Base-by-base conservation (phyloP, 1,139 yeast species). In the Wickerhamomyces sp. region DNA sequence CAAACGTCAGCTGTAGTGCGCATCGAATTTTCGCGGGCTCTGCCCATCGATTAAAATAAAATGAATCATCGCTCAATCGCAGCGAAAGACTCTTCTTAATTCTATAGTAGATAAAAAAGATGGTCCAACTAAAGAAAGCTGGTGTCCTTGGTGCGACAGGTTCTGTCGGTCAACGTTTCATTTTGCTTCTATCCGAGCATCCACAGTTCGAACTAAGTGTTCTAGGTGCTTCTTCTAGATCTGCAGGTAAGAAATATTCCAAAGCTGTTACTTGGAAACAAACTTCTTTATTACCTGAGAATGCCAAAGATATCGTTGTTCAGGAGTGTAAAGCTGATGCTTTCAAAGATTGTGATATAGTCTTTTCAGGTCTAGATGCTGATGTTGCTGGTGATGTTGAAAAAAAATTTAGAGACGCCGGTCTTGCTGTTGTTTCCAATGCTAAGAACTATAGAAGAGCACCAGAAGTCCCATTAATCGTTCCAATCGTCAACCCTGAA, bases 141-240 rank as follows among this genome's bases (percentile, higher is more conserved):
- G 98, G 98, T 66, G 96, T 91, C 51, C 70, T 91, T 46, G 98
- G 98, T 36, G 97, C 97, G 49, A 89, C 97, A 16, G 98, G 97
- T 33, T 82, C 95, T 28, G 99, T 91, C 30, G 99, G 99, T 36
- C 99, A 91, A 64, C 75, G 98, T 53, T 91, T 91, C 58, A 89
- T 91, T 45, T 70, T 89, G 38, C 70, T 91, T 37, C 71, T 91
- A 46, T 75, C 89, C 2, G 66, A 84, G 44, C 97, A 91, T 58
- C 97, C 97, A 23, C 87, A 87, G 44, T 88, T 93, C 54, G 88
- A 86, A 58, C 64, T 91, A 38, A 72, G 76, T 41, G 93, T 78
- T 6, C 70, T 91, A 43, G 98, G 98, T 44, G 99, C 99, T 6
- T 87, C 96, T 16, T 58, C 86, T 23, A 78, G 97, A 57, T 87